These are phyloP conservation scores for Glebionis coronaria DNA, from an alignment of 129 eudicot species.

Conservation along the genomic window DNA sequence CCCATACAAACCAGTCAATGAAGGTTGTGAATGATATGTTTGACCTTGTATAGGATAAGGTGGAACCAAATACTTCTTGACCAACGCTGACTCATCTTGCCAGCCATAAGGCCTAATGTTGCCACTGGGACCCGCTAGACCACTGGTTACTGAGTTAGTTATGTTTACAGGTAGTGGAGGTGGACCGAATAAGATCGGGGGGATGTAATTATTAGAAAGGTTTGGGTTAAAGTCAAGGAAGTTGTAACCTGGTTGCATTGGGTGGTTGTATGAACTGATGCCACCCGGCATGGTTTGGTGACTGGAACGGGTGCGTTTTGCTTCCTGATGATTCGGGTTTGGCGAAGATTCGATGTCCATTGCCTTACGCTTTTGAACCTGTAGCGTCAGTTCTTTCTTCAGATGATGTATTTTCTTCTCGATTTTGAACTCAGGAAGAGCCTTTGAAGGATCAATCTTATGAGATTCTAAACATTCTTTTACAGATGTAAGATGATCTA, in stretches of 20 bases:
- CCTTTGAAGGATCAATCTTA: slow-evolving; percentile 45
- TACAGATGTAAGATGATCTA: slow-evolving; percentile 44
- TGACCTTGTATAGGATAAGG: no score
- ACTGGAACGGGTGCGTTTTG: slow-evolving; percentile 36
- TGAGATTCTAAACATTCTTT: slow-evolving; percentile 47
- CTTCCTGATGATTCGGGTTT: slow-evolving; percentile 28
- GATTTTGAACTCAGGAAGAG: slow-evolving; percentile 42
- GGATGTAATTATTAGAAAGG: slow-evolving; percentile 14
- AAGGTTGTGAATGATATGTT: no score
- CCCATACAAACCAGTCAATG: no score
- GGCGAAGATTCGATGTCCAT: slow-evolving; percentile 33
- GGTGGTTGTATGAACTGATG: slow-evolving; percentile 1
- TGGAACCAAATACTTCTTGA: no score
- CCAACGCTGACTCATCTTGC: no score
- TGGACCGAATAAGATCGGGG: slow-evolving; percentile 28
- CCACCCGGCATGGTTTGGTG: slow-evolving; percentile 24
- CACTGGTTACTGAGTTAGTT: neutral
- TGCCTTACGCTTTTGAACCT: slow-evolving; percentile 42
- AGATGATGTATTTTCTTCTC: slow-evolving; percentile 35
- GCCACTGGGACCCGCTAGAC: no score
- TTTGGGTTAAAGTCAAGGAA: slow-evolving; percentile 14
- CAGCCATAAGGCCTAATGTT: no score
- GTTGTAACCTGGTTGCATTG: slow-evolving; percentile 19
- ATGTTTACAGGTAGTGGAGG: slow-evolving; percentile 30
- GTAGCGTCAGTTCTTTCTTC: slow-evolving; percentile 35